Conservation (phyloP, 768 basidiomycete genomes). For the Lactarius indigo region DNA sequence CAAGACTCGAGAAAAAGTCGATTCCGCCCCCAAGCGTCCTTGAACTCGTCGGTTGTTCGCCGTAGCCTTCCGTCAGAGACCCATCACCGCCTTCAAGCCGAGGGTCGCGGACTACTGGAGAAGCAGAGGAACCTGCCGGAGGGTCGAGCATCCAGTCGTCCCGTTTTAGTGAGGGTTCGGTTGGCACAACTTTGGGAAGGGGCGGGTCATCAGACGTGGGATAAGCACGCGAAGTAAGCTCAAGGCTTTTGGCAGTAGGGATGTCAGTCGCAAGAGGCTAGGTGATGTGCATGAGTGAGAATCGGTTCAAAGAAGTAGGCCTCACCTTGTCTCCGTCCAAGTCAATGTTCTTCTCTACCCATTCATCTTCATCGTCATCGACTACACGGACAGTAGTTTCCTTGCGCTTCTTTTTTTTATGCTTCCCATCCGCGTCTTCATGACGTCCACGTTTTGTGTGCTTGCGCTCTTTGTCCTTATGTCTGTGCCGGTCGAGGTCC, state of each 20-base stretch:
- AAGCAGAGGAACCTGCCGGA: constrained; percentile 31
- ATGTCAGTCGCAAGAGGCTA: constrained; percentile 70
- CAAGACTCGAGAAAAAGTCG: constrained; percentile 89
- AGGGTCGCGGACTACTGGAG: constrained; percentile 29
- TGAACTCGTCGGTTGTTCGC: constrained; percentile 42
- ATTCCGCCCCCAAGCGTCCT: constrained; percentile 55
- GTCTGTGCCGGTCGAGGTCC: constrained; percentile 33
- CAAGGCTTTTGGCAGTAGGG: constrained; percentile 69
- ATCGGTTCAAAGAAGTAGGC: constrained; percentile 4
- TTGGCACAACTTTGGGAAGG: constrained; percentile 43
- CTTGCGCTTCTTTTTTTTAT: constrained; percentile 36
- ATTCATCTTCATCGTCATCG: constrained; percentile 80
- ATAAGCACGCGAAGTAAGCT: constrained; percentile 59
- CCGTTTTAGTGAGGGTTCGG: constrained; percentile 54
- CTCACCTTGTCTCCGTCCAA: constrained; percentile 69
- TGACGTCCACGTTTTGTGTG: constrained; percentile 52
- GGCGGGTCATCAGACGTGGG: constrained; percentile 41
- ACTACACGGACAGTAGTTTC: constrained; percentile 44
- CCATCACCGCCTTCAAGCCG: constrained; percentile 38
- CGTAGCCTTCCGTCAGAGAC: constrained; percentile 63
- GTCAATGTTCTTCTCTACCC: constrained; percentile 86
- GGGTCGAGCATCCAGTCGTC: constrained; percentile 88
- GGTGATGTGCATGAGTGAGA: constrained; percentile 2
- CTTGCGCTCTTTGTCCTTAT: constrained; percentile 40
- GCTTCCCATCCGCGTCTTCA: constrained; percentile 39